Conservation (phyloP, 495 filamentous ascomycete genomes). For the Opeltia flavorubescens region DNA sequence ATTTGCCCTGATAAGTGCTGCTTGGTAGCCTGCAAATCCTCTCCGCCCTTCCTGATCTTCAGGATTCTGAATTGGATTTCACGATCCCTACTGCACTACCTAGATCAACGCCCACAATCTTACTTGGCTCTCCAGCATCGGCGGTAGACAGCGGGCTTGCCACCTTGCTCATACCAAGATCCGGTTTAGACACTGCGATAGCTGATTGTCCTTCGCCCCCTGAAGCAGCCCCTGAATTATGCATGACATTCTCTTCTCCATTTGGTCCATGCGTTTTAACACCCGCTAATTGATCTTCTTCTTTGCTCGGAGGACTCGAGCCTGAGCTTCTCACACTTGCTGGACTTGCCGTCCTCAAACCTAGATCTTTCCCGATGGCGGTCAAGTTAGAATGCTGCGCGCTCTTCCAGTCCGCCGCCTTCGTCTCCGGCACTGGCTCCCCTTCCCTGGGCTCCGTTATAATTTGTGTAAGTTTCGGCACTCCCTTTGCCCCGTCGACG, state of each 20-base stretch:
- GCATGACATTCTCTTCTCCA: constrained; percentile 18
- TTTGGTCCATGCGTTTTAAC: constrained; percentile 19
- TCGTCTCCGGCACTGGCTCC: constrained; percentile 51
- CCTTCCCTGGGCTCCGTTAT: constrained; percentile 46
- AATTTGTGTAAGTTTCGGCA: constrained; percentile 20
- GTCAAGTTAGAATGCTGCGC: constrained; percentile 26
- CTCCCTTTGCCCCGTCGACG: constrained; percentile 15
- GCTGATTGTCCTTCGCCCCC: not conserved
- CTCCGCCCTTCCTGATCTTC: too few relatives aligned
- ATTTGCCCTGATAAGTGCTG: too few relatives aligned
- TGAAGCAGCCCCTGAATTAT: not conserved
- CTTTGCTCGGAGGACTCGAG: constrained; percentile 21
- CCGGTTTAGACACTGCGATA: not conserved
- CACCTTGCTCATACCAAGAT: not conserved
- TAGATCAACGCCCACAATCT: not conserved
- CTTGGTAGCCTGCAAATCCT: too few relatives aligned
- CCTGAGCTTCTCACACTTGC: constrained; percentile 45
- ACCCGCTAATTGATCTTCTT: constrained; percentile 14
- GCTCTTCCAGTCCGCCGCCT: constrained; percentile 59
- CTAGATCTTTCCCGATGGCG: constrained; percentile 44
- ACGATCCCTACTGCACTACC: not conserved
- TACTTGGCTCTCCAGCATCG: not conserved
- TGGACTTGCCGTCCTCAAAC: constrained; percentile 45
- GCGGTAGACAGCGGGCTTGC: not conserved
- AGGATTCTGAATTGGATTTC: too few relatives aligned